Evolutionary conservation across 345 rosid genomes (phyloP).

Genomic region (Turnera subulata): DNA sequence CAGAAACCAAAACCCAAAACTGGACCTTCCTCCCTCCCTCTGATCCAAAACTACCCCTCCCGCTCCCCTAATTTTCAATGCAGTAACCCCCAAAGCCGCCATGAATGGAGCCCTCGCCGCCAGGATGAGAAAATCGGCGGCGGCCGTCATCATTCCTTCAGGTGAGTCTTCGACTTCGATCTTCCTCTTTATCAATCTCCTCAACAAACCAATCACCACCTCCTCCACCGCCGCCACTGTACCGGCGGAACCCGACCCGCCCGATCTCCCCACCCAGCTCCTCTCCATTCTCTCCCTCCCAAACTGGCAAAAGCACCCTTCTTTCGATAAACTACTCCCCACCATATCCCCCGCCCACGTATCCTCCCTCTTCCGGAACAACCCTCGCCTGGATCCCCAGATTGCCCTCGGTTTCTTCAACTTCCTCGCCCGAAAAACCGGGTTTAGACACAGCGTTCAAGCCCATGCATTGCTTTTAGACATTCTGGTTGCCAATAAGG

Average conservation of each 20-base stretch:
- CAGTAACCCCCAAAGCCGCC: slow-evolving; percentile 20
- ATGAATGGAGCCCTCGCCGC: neutral
- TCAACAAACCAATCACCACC: slow-evolving; percentile 9
- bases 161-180: slow-evolving; percentile 24
- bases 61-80: neutral
- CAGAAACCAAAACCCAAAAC: neutral
- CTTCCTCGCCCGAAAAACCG: slow-evolving; percentile 41
- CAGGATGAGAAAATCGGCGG: slow-evolving; percentile 27
- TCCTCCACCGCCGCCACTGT: slow-evolving; percentile 13
- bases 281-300: slow-evolving; percentile 46
- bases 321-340: slow-evolving; percentile 36
- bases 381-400: slow-evolving; percentile 39
- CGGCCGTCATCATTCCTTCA: slow-evolving; percentile 11
- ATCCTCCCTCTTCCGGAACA: slow-evolving; percentile 35
- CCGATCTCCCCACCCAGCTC: slow-evolving; percentile 35
- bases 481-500: slow-evolving; percentile 37
- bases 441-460: slow-evolving; percentile 45
- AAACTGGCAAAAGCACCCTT: slow-evolving; percentile 50
- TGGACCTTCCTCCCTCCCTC: neutral
- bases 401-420: slow-evolving; percentile 50
- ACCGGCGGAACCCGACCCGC: slow-evolving; percentile 18
- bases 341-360: slow-evolving; percentile 43
- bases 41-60: neutral
- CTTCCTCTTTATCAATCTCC: slow-evolving; percentile 11
- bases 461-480: slow-evolving; percentile 44